Percentiles rank a stretch among this genome's conserved stretches.
phyloP scores from a whole-genome alignment of 1,284 basidiomycete genomes.

The Leccinum brunneo-olivaceum region DNA sequence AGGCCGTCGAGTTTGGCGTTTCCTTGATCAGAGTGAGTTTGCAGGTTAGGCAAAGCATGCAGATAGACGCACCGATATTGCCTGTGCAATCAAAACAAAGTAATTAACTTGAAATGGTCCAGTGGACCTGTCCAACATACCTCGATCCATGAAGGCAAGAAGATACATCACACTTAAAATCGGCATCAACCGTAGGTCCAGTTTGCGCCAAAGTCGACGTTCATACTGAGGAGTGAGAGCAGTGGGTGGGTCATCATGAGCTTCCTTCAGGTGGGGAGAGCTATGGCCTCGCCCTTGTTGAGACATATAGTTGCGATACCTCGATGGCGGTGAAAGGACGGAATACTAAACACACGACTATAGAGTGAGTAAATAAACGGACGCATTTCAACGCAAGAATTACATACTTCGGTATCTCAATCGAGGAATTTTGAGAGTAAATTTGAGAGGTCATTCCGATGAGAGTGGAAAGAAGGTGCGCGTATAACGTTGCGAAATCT shows the following conservation, averaged over 20 bases:
- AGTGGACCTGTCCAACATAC: neutral
- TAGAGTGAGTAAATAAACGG: no score
- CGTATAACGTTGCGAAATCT: no score
- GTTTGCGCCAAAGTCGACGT: constrained; percentile 53
- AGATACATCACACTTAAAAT: constrained; percentile 62
- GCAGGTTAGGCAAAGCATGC: neutral
- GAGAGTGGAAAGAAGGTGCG: no score
- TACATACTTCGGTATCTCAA: no score
- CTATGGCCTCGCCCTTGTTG: no score
- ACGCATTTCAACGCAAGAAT: no score
- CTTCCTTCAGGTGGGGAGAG: no score
- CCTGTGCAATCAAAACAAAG: constrained; percentile 31
- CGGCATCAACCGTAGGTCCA: constrained; percentile 59
- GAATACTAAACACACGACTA: no score
- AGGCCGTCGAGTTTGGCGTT: constrained; percentile 64
- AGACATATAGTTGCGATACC: no score
- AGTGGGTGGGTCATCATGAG: constrained; percentile 1
- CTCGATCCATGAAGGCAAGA: constrained; percentile 52
- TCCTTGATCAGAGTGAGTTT: constrained; percentile 31
- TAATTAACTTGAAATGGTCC: neutral
- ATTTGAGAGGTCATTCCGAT: no score
- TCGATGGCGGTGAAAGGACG: no score
- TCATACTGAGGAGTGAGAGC: constrained; percentile 38
- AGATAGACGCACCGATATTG: constrained; percentile 44
- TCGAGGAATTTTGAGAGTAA: no score